Base-by-base conservation (phyloP, 768 basidiomycete genomes). In the Amanita phalloides region DNA sequence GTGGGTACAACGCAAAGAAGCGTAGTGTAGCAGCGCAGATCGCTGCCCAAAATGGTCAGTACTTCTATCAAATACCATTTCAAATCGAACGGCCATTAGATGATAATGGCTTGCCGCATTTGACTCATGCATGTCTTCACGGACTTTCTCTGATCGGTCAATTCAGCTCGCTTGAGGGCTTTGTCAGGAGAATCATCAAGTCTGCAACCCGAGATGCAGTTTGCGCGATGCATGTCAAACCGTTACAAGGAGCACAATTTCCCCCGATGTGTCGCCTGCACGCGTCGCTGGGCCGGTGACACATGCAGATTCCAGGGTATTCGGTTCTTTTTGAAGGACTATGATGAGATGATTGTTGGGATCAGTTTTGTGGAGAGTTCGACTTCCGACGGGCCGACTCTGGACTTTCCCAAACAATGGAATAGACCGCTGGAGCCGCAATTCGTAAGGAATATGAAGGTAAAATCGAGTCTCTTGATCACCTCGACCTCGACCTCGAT, bases 241-340 rank as follows among this genome's bases (percentile, higher is more conserved):
- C 76, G 84, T 45, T 90, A 89, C 63, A 78, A 77, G 55, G 67
- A 71, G 41, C 85, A 88, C 56, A 71, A 75, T 48, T 86, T 89
- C 64, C 84, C 87, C 37, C 81, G 84, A 11, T 90, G 88, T 59
- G 84, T 90, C 33, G 84, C 86, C 2, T 90, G 88, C 64, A 89
- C 84, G 32, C 82, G 88, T 38, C 82, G 88, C 21, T 90, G 88
- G 87, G 86, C 86, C 0, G 87, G 88, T 37, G 88, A 90, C 62
- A 89, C 86, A 2, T 90, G 88, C 61, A 81, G 88, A 23, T 90
- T 90, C 66, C 88, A 90, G 63, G 80, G 81, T n/a, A 85, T 90
- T 56, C 79, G 88, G 17, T 86, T 79, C 61, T 84, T 90, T 65
- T 69, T 86, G 59, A 81, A 84, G 55, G 79, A 86, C 54, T 55